phyloP scores from a whole-genome alignment of 768 basidiomycete species.

The Russula sp. region DNA sequence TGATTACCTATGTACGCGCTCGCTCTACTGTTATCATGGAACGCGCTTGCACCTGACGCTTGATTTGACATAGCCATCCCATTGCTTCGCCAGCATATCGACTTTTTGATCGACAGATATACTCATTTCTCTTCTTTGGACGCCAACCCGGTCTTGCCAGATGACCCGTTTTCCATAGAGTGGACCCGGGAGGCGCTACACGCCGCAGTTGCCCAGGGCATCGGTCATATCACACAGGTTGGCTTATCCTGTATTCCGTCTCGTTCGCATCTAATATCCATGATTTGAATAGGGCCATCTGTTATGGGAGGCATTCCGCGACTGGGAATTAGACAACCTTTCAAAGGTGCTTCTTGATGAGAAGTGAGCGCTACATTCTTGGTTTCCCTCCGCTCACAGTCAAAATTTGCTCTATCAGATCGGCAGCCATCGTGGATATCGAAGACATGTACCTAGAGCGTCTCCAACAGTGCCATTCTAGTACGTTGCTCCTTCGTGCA shows the following conservation, averaged over 20 bases:
- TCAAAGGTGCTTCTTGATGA: conserved; percentile 41
- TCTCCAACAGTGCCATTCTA: conserved; percentile 68
- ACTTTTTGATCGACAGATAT: conserved; percentile 45
- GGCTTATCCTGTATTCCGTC: conserved; percentile 7
- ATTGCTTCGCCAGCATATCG: conserved; percentile 58
- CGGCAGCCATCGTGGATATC: conserved; percentile 40
- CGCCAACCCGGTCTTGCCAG: conserved; percentile 41
- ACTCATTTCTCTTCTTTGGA: conserved; percentile 32
- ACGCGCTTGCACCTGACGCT: conserved; percentile 17
- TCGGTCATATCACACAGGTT: conserved; percentile 59
- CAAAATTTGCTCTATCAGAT: conserved; percentile 28
- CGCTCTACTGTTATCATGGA: conserved; percentile 3
- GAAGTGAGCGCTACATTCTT: conserved; percentile 32
- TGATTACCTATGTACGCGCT: conserved; percentile 72
- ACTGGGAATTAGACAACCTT: conserved; percentile 68
- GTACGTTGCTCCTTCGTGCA: conserved; percentile 33
- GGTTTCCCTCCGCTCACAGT: not conserved
- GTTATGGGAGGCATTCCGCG: conserved; percentile 64
- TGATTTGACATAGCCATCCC: conserved; percentile 52
- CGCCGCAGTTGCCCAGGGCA: conserved; percentile 48
- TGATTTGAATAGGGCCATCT: conserved; percentile 45
- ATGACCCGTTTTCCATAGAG: conserved; percentile 49
- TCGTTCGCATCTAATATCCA: not conserved
- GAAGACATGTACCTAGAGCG: conserved; percentile 57
- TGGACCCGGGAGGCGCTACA: conserved; percentile 55